Evolutionary conservation across 2,329 filamentous ascomycete genomes (phyloP), one percentile per base, ranked within the genome.

Genomic region (Xylariaceae sp.): DNA sequence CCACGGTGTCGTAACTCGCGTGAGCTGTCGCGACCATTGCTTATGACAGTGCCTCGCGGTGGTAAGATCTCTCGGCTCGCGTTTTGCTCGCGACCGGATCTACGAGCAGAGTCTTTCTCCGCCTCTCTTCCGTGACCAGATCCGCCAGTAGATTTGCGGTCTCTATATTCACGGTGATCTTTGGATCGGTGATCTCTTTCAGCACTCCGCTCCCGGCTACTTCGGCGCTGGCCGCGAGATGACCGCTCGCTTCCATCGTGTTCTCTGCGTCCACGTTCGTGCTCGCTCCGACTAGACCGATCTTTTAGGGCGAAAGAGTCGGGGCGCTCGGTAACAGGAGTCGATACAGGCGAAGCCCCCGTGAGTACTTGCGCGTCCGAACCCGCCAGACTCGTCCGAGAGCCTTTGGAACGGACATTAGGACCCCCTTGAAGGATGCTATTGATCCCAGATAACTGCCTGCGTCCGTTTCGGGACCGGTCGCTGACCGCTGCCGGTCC

Each of bases 381-480:
- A 15, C 78, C 78, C 15, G 75, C 79, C 42, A 84, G 68, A 59
- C 76, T 78, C 55, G 74, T 74, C 11, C 77, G 74, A 62, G 67
- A 74, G 73, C 64, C 70, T 69, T 62, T 74, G 62, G 59, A 74
- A 67, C 74, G 71, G 42, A 72, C 64, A 45, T 66, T 72, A 8
- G 72, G 74, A 50, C 73, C 75, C 35, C 72, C 77, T 69, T 82
- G 79, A 3, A 86, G 75, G 54, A 79, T 82, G 62, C 74, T 84
- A 65, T 86, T 84, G 60, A 88, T 86, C 51, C 81, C 80, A 10
- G 80, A 79, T 35, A 87, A 74, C 65, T 86, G 82, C 59, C 83
- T 76, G 15, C 78, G 75, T 35, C 80, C 70, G 51, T 71, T 71
- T 56, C 77, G 65, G 64, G 69, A 73, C 34, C 73, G 70, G 51